Base-by-base conservation (phyloP, 176 grass and related monocot genomes). In the Avena insularis region DNA sequence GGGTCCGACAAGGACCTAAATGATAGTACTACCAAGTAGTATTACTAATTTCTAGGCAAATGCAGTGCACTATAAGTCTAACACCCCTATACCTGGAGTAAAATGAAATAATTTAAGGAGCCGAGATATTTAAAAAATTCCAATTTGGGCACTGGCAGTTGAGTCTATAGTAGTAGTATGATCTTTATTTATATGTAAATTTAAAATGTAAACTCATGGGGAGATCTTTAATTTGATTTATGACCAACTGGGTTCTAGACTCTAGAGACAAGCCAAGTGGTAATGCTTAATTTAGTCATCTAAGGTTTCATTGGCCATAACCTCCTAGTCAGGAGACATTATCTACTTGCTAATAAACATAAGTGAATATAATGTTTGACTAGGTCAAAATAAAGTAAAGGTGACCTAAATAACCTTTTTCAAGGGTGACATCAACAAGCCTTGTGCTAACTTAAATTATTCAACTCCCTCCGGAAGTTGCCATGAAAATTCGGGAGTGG, bases 381-480 rank as follows among this genome's bases (percentile, higher is more conserved):
- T 25, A 25, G 25, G 54, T 16, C 5, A 66, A 50, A 73, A 50
- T 62, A 8, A 74, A 21, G 40, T 21, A 19, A 19, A 79, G 35
- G 11, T 80, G 87, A 89, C 82, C 54, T 84, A 54, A 49, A 14
- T 11, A 46, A 1, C 40, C 46, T 65, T 80, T 75, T 3, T 25
- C 33, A 19, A 23, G 33, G 67, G 12, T 85, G 88, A 85, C 23
- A 13, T 89, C 82, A 75, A 35, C 27, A 17, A 57, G 66, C 19
- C 15, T 70, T 43, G 15, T 19, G 6, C 3, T 68, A 7, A 68
- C 53, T 68, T 6, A 23, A 31, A 9, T 43, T 43, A 43, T 43
- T 43, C 40, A 43, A 43, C 40, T 43, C 6, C 40, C 40, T 43
- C 40, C 2, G 38, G 38, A 40, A 40, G 38, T 40, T 40, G 5